These are phyloP conservation scores for Cryphonectria naterciae DNA, from an alignment of 2,329 filamentous ascomycete genomes.

Conservation along the genomic window DNA sequence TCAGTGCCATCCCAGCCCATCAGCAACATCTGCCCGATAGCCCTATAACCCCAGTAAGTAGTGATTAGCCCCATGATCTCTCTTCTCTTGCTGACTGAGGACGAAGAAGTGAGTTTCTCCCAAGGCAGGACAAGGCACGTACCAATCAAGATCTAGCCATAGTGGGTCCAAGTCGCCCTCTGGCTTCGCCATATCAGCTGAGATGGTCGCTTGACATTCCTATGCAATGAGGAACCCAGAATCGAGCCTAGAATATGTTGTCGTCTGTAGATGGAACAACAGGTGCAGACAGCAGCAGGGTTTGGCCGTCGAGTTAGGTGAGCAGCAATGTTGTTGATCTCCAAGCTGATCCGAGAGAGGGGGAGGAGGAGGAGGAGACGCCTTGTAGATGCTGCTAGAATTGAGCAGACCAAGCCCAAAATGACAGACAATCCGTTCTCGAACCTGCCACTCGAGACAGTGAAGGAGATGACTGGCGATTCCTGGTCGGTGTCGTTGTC, in stretches of 20 bases:
- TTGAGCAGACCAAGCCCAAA: not conserved
- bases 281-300: constrained; percentile 4
- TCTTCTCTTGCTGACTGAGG: not conserved
- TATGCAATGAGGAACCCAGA: not conserved
- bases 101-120: constrained; percentile 7
- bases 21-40: constrained; percentile 76
- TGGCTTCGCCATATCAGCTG: constrained; percentile 42
- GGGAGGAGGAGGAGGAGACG: not conserved
- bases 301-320: not conserved
- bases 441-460: not conserved
- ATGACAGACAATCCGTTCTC: not conserved
- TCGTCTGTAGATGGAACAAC: constrained; percentile 7
- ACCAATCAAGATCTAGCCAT: constrained; percentile 81
- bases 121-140: constrained; percentile 42
- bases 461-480: not conserved
- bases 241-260: not conserved
- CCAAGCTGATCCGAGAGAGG: not conserved
- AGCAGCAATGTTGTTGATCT: not conserved
- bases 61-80: constrained; percentile 34
- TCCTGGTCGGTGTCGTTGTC: not conserved
- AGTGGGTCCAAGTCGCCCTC: constrained; percentile 61
- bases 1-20: constrained; percentile 87
- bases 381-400: constrained; percentile 1
- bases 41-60: constrained; percentile 50
- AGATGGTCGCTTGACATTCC: constrained; percentile 15